A percentile compares a stretch with the other conserved stretches of the same genome.
Evolutionary conservation across 768 basidiomycete genomes (phyloP).

Genomic region (Tricholoma furcatifolium): DNA sequence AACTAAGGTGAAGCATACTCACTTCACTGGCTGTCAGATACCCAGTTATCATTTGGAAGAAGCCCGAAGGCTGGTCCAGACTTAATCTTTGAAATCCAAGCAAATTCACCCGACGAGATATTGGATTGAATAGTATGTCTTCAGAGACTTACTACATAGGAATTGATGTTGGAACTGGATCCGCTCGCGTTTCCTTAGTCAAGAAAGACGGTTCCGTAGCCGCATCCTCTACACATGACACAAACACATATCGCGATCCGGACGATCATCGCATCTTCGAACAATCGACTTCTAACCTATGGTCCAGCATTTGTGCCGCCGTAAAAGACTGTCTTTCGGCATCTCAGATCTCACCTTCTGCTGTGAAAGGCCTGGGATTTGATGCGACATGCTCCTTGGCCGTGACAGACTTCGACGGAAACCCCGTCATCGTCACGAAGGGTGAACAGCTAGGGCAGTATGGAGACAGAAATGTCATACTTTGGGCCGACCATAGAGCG

Average conservation of each 20-base stretch:
- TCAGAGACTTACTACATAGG: slow-evolving; percentile 60
- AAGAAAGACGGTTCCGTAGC: slow-evolving; percentile 64
- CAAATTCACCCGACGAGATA: not conserved
- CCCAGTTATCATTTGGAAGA: not conserved
- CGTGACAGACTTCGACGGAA: slow-evolving; percentile 71
- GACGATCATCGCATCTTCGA: slow-evolving; percentile 93
- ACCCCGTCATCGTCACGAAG: slow-evolving; percentile 73
- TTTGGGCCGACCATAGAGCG: slow-evolving; percentile 98
- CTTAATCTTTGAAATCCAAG: not conserved
- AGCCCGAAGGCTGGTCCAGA: not conserved
- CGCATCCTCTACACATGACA: slow-evolving; percentile 79
- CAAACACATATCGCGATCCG: slow-evolving; percentile 82
- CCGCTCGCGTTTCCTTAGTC: slow-evolving; percentile 84
- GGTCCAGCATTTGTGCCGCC: slow-evolving; percentile 64
- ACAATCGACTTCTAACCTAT: slow-evolving; percentile 90
- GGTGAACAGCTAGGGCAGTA: slow-evolving; percentile 59
- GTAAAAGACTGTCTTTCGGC: slow-evolving; percentile 62
- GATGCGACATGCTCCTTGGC: slow-evolving; percentile 97
- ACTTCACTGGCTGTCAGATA: too few relatives aligned
- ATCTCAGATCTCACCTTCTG: slow-evolving; percentile 50
- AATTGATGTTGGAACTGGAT: slow-evolving; percentile 90
- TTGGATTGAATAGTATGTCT: slow-evolving; percentile 28
- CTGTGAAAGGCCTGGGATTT: slow-evolving; percentile 87
- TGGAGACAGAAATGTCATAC: slow-evolving; percentile 82
- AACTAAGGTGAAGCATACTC: not conserved